Evolutionary conservation across 345 rosid genomes (phyloP).

Genomic region (thale cress (Arabidopsis thaliana)): TAIR10.1 NC_003071.7:16826001-16826500

Average conservation of each 20-base stretch:
- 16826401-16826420: slow-evolving; percentile 94
- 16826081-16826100: slow-evolving; percentile 26
- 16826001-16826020: neutral
- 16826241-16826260: slow-evolving; percentile 97
- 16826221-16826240: slow-evolving; percentile 64
- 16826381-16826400: slow-evolving; percentile 95
- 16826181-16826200: slow-evolving; percentile 86
- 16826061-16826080: neutral
- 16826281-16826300: slow-evolving; percentile 68
- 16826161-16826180: slow-evolving; percentile 92
- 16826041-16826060: slow-evolving; percentile 4
- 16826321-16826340: slow-evolving; percentile 12
- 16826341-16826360: neutral
- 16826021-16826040: neutral
- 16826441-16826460: slow-evolving; percentile 61
- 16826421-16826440: slow-evolving; percentile 70
- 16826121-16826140: slow-evolving; percentile 83
- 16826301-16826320: neutral
- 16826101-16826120: slow-evolving; percentile 51
- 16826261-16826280: slow-evolving; percentile 69
- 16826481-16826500: slow-evolving; percentile 65
- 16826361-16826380: neutral
- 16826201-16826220: slow-evolving; percentile 69
- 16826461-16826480: slow-evolving; percentile 76
- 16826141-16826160: slow-evolving; percentile 90